Evolutionary conservation across 2,329 filamentous ascomycete species (phyloP).

Genomic region (Colletotrichum ledebouriae): DNA sequence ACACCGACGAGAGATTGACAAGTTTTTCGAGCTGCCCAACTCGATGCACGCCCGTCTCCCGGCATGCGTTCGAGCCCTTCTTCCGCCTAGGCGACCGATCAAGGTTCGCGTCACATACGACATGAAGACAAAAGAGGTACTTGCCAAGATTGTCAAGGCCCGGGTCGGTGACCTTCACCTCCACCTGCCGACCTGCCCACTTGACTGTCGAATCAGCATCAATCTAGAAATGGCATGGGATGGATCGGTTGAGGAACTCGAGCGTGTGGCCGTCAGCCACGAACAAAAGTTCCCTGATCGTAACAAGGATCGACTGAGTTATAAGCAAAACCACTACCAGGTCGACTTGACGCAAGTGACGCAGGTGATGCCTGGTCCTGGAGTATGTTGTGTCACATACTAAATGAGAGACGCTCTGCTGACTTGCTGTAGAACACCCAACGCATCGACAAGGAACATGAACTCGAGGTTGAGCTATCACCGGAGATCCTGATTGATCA

Average conservation of each 20-base stretch:
- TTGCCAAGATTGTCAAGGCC: slow-evolving; percentile 91
- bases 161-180: slow-evolving; percentile 91
- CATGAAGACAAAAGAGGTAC: slow-evolving; percentile 75
- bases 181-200: slow-evolving; percentile 79
- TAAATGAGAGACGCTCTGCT: slow-evolving; percentile 23
- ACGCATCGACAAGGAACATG: slow-evolving; percentile 75
- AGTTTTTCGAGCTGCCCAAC: slow-evolving; percentile 81
- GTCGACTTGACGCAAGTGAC: slow-evolving; percentile 95
- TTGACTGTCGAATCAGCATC: slow-evolving; percentile 94
- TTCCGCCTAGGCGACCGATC: slow-evolving; percentile 68
- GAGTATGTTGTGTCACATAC: slow-evolving; percentile 50
- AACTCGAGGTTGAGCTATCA: slow-evolving; percentile 84
- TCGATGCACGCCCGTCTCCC: slow-evolving; percentile 72
- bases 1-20: slow-evolving; percentile 86
- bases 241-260: slow-evolving; percentile 72
- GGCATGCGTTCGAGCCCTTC: slow-evolving; percentile 71
- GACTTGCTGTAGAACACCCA: slow-evolving; percentile 53
- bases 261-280: slow-evolving; percentile 54
- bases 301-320: slow-evolving; percentile 91
- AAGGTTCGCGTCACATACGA: slow-evolving; percentile 83
- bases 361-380: slow-evolving; percentile 54
- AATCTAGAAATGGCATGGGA: slow-evolving; percentile 94
- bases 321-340: slow-evolving; percentile 88
- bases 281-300: slow-evolving; percentile 69
- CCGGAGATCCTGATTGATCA: slow-evolving; percentile 74